A percentile compares a stretch with the other conserved stretches of the same genome.
These are phyloP conservation scores for Rhodotorula glutinis DNA, from an alignment of 1,284 basidiomycete genomes.

Conservation along the genomic window DNA sequence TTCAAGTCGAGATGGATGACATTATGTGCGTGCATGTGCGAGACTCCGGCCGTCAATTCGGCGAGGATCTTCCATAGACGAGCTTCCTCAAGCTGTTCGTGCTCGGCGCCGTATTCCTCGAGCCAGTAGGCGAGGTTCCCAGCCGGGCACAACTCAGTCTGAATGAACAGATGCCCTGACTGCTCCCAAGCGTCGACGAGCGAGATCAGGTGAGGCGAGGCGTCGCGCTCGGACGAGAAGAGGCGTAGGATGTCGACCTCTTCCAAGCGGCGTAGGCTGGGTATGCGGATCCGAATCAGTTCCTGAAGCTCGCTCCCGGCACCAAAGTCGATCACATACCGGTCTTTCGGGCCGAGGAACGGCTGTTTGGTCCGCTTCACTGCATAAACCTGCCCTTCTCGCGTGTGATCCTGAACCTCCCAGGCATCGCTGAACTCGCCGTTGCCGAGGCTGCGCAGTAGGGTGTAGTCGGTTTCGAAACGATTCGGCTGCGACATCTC, in stretches of 20 bases:
- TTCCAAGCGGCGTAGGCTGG: conserved; percentile 80
- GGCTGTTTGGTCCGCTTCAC: conserved; percentile 88
- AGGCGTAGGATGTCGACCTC: conserved; percentile 91
- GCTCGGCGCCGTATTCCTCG: conserved; percentile 82
- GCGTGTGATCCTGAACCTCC: conserved; percentile 71
- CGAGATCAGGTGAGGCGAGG: conserved; percentile 76
- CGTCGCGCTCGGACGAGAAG: conserved; percentile 54
- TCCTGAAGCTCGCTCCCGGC: too few species aligned
- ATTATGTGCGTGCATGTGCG: conserved; percentile 81
- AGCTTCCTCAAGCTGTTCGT: conserved; percentile 83
- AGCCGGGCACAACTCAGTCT: conserved; percentile 89
- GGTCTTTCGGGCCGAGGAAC: conserved; percentile 85
- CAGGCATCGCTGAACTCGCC: conserved; percentile 94
- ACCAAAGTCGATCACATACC: conserved; percentile 62
- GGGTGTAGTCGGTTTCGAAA: conserved; percentile 74
- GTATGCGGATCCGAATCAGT: too few species aligned
- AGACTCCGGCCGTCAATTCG: conserved; percentile 73
- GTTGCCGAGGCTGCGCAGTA: conserved; percentile 77
- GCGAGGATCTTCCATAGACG: conserved; percentile 95
- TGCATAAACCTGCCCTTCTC: conserved; percentile 65
- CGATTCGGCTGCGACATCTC: conserved; percentile 31
- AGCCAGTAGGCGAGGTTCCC: conserved; percentile 91
- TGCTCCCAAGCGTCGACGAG: conserved; percentile 98
- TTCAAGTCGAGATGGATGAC: conserved; percentile 97
- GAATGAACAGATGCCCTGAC: conserved; percentile 81